These are phyloP conservation scores for Pichia occidentalis DNA, from an alignment of 805 yeast species.

Conservation along the genomic window DNA sequence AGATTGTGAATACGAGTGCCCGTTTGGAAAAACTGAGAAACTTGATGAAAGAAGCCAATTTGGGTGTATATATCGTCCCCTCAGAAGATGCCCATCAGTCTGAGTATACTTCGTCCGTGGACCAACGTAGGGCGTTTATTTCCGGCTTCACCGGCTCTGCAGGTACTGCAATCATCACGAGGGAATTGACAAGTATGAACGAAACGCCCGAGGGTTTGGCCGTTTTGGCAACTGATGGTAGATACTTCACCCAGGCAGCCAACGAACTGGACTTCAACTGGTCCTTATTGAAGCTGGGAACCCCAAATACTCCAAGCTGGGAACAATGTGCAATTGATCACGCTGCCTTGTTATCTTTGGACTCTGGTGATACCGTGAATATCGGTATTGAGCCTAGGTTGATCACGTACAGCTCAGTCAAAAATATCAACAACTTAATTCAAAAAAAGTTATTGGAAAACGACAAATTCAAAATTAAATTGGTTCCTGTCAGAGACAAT, in stretches of 20 bases:
- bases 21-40: conserved; percentile 56
- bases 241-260: conserved; percentile 54
- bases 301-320: conserved; percentile 46
- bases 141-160: conserved; percentile 58
- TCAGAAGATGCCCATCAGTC: conserved; percentile 61
- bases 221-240: conserved; percentile 53
- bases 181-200: conserved; percentile 47
- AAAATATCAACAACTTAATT: conserved; percentile 30
- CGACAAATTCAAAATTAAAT: conserved; percentile 32
- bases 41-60: conserved; percentile 49
- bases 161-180: conserved; percentile 52
- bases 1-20: conserved; percentile 47
- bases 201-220: conserved; percentile 48
- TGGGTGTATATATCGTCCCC: conserved; percentile 64
- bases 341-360: conserved; percentile 43
- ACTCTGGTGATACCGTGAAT: conserved; percentile 32
- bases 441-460: conserved; percentile 22
- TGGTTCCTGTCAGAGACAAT: conserved; percentile 42
- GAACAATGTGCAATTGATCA: conserved; percentile 50
- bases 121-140: conserved; percentile 50
- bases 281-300: conserved; percentile 48
- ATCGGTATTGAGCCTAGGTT: conserved; percentile 46
- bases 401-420: conserved; percentile 33
- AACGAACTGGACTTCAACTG: conserved; percentile 57
- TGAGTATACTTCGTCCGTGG: conserved; percentile 50